Evolutionary conservation across 257 asterid species (phyloP).

Genomic region (Jaltomata sinuosa): DNA sequence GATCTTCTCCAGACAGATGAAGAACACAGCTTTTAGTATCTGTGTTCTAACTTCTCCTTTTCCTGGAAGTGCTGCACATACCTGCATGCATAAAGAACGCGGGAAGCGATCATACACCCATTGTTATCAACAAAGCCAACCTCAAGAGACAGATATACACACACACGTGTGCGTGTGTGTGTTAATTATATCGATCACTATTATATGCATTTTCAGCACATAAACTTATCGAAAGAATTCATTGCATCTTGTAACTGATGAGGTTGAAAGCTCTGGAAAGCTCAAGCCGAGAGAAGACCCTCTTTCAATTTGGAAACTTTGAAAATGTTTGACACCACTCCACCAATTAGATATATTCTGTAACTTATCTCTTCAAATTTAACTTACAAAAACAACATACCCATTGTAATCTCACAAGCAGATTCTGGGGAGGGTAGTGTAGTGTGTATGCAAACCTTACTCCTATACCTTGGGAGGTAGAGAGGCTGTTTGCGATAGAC

Average conservation of each 20-base stretch:
- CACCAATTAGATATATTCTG: background rate
- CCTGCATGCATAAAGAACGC: background rate
- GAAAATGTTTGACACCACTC: background rate
- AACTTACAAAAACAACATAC: too few relatives aligned
- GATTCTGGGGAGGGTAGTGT: too few relatives aligned
- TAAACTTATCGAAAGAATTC: background rate
- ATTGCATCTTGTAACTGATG: background rate
- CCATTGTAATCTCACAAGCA: too few relatives aligned
- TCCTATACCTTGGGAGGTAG: too few relatives aligned
- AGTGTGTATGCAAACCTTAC: too few relatives aligned
- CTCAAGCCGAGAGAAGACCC: background rate
- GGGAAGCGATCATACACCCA: background rate
- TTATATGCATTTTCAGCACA: background rate
- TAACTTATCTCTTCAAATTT: background rate
- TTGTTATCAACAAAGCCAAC: background rate
- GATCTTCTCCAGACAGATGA: conserved; percentile 2
- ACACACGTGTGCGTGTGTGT: background rate
- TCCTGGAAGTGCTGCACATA: conserved; percentile 9
- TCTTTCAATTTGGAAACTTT: background rate
- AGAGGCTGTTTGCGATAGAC: too few relatives aligned
- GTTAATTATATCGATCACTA: background rate
- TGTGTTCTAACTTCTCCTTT: conserved; percentile 11
- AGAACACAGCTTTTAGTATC: background rate
- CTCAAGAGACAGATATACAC: background rate
- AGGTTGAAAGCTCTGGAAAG: background rate